Evolutionary conservation across 2,329 filamentous ascomycete species (phyloP).

Genomic region (Fusarium armeniacum): DNA sequence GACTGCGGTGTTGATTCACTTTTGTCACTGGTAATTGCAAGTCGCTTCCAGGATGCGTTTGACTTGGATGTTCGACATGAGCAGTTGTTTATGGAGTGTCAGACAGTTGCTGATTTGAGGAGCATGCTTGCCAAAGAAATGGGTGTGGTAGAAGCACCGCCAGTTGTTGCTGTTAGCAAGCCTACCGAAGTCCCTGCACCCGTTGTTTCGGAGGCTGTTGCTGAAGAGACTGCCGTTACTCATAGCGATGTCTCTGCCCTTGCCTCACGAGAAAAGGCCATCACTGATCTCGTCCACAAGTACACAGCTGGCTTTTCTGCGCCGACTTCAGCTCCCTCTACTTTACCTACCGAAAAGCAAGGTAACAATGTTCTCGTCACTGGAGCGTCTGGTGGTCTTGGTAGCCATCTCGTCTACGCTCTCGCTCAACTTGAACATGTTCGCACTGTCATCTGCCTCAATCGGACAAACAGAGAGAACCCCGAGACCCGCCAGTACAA

Average conservation of each 20-base stretch:
- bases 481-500: conserved; percentile 10
- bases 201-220: background rate
- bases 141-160: background rate
- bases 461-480: conserved; percentile 22
- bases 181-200: background rate
- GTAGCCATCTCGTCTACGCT: conserved; percentile 35
- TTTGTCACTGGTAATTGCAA: conserved; percentile 70
- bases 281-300: conserved; percentile 27
- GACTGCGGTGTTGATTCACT: conserved; percentile 74
- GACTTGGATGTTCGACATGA: conserved; percentile 28
- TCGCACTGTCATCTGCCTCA: conserved; percentile 21
- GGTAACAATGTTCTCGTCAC: conserved; percentile 25
- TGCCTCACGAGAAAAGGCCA: background rate
- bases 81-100: conserved; percentile 36
- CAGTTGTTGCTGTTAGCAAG: background rate
- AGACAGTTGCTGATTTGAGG: conserved; percentile 27
- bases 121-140: conserved; percentile 24
- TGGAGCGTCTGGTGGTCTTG: conserved; percentile 20
- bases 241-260: conserved; percentile 9
- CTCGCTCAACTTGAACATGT: conserved; percentile 31
- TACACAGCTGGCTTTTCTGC: conserved; percentile 10
- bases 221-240: background rate
- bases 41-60: conserved; percentile 64
- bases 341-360: background rate
- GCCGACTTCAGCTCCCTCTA: background rate